Conservation (phyloP, 169 alveolate genomes). For the Eimeria zaria region DNA sequence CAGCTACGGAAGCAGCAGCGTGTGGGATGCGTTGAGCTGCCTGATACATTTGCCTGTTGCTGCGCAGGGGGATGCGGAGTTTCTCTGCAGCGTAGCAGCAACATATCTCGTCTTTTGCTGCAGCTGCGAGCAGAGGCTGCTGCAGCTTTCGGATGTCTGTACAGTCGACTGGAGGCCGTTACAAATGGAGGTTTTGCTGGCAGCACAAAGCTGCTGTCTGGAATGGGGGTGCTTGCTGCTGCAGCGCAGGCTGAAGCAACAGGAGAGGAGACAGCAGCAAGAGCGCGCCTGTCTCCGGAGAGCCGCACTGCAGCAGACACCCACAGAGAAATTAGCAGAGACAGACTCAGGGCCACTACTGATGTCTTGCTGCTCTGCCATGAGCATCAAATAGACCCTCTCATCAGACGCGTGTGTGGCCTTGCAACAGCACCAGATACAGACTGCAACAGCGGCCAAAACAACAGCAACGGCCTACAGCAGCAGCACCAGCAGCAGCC, state of each 20-base stretch:
- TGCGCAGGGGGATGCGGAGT: slow-evolving; percentile 57
- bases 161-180: slow-evolving; percentile 55
- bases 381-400: slow-evolving; percentile 62
- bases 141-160: slow-evolving; percentile 38
- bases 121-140: slow-evolving; percentile 75
- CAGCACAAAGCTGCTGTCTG: slow-evolving; percentile 80
- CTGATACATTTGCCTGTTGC: slow-evolving; percentile 58
- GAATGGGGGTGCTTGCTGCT: slow-evolving; percentile 80
- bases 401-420: slow-evolving; percentile 26
- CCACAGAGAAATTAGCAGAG: slow-evolving; percentile 27
- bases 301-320: slow-evolving; percentile 23
- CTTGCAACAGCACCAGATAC: not conserved
- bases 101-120: slow-evolving; percentile 20
- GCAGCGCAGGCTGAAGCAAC: slow-evolving; percentile 60
- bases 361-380: slow-evolving; percentile 42
- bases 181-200: slow-evolving; percentile 75
- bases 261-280: slow-evolving; percentile 22
- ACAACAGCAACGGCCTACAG: not conserved
- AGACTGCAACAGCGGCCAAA: not conserved
- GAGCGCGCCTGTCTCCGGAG: slow-evolving; percentile 27
- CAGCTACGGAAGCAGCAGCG: slow-evolving; percentile 40
- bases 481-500: slow-evolving; percentile 45
- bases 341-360: slow-evolving; percentile 47
- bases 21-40: not conserved
- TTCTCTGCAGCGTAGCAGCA: not conserved